These are phyloP conservation scores for Trichoderma atroviride DNA, from an alignment of 2,329 filamentous ascomycete species.

Conservation along the genomic window DNA sequence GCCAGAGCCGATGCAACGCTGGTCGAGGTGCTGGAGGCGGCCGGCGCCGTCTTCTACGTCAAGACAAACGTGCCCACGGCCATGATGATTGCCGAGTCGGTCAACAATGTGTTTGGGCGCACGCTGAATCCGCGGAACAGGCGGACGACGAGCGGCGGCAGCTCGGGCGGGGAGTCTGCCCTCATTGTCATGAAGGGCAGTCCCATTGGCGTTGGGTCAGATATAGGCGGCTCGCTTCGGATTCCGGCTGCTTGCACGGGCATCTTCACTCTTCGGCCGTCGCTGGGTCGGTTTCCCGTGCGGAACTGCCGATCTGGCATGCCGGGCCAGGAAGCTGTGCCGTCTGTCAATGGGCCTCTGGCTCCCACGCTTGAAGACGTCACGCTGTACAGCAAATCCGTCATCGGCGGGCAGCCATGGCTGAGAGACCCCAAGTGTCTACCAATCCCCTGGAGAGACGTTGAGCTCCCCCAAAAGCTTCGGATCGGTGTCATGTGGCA, in stretches of 20 bases:
- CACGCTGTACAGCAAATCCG: constrained; percentile 54
- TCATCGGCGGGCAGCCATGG: constrained; percentile 60
- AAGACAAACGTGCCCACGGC: constrained; percentile 63
- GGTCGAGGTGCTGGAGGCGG: constrained; percentile 46
- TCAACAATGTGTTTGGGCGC: constrained; percentile 66
- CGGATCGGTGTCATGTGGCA: constrained; percentile 65
- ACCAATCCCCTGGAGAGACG: constrained; percentile 58
- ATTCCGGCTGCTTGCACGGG: constrained; percentile 59
- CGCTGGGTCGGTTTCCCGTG: constrained; percentile 62
- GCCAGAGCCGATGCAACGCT: constrained; percentile 48
- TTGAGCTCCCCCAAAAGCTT: constrained; percentile 44
- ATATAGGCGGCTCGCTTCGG: constrained; percentile 63
- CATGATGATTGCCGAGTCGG: constrained; percentile 70
- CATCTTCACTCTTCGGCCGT: constrained; percentile 59
- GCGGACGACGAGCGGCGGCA: constrained; percentile 63
- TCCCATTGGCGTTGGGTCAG: constrained; percentile 63
- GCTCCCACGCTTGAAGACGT: constrained; percentile 58
- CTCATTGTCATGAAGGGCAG: constrained; percentile 62
- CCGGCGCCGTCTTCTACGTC: constrained; percentile 58
- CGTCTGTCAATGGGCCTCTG: constrained; percentile 66
- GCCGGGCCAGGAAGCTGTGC: constrained; percentile 66
- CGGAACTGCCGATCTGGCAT: constrained; percentile 57
- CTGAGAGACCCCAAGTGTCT: constrained; percentile 58
- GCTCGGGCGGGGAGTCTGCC: constrained; percentile 68
- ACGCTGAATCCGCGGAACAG: constrained; percentile 65